Evolutionary conservation across 1,284 basidiomycete species (phyloP), one percentile per base, ranked within the genome.

Genomic region (Agroathelia rolfsii): DNA sequence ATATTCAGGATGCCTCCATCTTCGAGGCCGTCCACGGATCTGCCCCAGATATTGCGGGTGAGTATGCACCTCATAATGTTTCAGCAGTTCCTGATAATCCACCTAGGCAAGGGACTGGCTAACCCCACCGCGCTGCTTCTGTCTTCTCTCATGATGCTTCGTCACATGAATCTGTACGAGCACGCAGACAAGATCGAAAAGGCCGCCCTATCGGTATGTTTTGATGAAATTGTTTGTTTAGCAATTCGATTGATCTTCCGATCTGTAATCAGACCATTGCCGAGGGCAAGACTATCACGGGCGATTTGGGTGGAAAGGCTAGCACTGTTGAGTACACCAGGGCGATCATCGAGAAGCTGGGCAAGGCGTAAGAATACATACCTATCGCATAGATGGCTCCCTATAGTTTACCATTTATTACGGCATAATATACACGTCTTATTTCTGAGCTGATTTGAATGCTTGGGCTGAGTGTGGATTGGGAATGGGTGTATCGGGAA

Each of bases 11-110:
- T 61, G 95, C 95, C 26, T 96, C 92, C 41, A 98, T 99, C 62
- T 99, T 98, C 50, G 95, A 99, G 67, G 94, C 95, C 41, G 95
- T 98, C 18, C 95, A 98, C 66, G 95, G 95, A 42, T 94, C 90
- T 25, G 90, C 92, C 11, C 84, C 84, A 11, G 84, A 87, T 50
- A 87, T 88, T 52, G 84, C 81, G 49, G 83, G 81, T 67, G 51
- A 39, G 66, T 52, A 17, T 6, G 16, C 14, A 22, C 32, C 19
- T 35, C 14, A 21, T 26, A 22, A 23, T 22, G 6, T 27, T 12
- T 20, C 36, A 42, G 26, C 16, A 23, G 13, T 38, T 26, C 8
- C 19, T 28, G 31, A 16, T 28, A 24, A 36, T 44, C 18, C 59
- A 61, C 15, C 60, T 57, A 72, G 93, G 89, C 51, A 90, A 90